Percentiles rank a stretch among this genome's conserved stretches.
These are phyloP conservation scores for Forsythia viridissima DNA, from an alignment of 257 asterid genomes.

Conservation along the genomic window DNA sequence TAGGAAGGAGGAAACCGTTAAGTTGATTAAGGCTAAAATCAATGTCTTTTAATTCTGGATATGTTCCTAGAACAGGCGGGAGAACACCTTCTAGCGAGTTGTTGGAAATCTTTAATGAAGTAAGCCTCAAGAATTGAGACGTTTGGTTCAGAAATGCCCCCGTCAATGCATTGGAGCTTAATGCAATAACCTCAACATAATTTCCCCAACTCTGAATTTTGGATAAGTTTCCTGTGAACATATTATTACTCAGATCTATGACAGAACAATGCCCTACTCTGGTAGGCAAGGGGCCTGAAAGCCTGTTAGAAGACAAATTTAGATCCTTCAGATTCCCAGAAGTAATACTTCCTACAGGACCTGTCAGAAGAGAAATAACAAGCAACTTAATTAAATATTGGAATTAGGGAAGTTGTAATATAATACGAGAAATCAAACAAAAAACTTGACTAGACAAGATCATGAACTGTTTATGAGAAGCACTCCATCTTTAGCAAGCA, in stretches of 20 bases:
- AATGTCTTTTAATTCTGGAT: slow-evolving; percentile 54
- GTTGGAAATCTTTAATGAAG: slow-evolving; percentile 65
- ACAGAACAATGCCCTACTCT: slow-evolving; percentile 68
- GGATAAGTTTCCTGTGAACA: slow-evolving; percentile 67
- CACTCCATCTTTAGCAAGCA: background rate
- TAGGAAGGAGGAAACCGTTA: slow-evolving; percentile 60
- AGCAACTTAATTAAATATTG: slow-evolving; percentile 9
- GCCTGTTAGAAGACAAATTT: slow-evolving; percentile 68
- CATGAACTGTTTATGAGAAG: background rate
- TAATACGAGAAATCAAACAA: background rate
- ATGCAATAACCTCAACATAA: slow-evolving; percentile 59
- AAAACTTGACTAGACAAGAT: background rate
- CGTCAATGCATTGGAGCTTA: slow-evolving; percentile 67
- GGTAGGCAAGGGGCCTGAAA: slow-evolving; percentile 75
- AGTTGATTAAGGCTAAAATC: slow-evolving; percentile 70
- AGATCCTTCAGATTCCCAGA: slow-evolving; percentile 61
- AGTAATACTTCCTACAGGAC: slow-evolving; percentile 59
- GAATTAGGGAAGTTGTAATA: background rate
- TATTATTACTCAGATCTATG: slow-evolving; percentile 72
- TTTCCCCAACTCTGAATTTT: slow-evolving; percentile 80
- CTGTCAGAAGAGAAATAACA: slow-evolving; percentile 45
- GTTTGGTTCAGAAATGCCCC: slow-evolving; percentile 63
- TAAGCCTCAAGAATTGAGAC: slow-evolving; percentile 76
- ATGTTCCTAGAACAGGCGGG: slow-evolving; percentile 58
- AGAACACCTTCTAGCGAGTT: slow-evolving; percentile 74